Evolutionary conservation across 2,329 filamentous ascomycete species (phyloP).

Genomic region (Cordyceps fumosorosea): DNA sequence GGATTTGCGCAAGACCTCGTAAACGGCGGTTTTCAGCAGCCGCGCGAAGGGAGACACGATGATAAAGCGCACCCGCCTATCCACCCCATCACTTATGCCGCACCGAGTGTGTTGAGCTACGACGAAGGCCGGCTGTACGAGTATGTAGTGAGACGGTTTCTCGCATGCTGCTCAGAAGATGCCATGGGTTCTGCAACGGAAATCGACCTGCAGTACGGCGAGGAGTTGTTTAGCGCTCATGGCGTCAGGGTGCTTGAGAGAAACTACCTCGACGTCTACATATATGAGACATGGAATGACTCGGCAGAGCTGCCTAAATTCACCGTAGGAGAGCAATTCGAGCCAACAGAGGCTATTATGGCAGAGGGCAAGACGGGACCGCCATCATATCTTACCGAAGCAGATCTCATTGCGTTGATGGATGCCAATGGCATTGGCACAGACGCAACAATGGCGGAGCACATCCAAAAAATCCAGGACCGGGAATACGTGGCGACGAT

Average conservation of each 20-base stretch:
- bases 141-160: conserved; percentile 83
- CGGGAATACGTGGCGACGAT: conserved; percentile 73
- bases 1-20: conserved; percentile 69
- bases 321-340: conserved; percentile 70
- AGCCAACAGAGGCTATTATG: conserved; percentile 83
- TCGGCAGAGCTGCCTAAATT: conserved; percentile 77
- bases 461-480: conserved; percentile 92
- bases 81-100: conserved; percentile 84
- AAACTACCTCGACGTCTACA: conserved; percentile 93
- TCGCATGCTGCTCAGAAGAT: conserved; percentile 94
- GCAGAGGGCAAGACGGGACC: conserved; percentile 83
- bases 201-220: conserved; percentile 75
- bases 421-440: conserved; percentile 98
- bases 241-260: conserved; percentile 79
- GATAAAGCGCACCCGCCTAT: conserved; percentile 97
- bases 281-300: conserved; percentile 94
- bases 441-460: conserved; percentile 97
- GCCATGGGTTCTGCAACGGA: conserved; percentile 81
- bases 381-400: conserved; percentile 85
- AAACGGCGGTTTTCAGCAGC: conserved; percentile 71
- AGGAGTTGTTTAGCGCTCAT: conserved; percentile 73
- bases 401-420: conserved; percentile 93
- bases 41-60: conserved; percentile 78
- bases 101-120: conserved; percentile 53
- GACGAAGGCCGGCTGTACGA: conserved; percentile 80